These are phyloP conservation scores for Aquanectria penicillioides DNA, from an alignment of 2,329 filamentous ascomycete genomes.

Conservation along the genomic window DNA sequence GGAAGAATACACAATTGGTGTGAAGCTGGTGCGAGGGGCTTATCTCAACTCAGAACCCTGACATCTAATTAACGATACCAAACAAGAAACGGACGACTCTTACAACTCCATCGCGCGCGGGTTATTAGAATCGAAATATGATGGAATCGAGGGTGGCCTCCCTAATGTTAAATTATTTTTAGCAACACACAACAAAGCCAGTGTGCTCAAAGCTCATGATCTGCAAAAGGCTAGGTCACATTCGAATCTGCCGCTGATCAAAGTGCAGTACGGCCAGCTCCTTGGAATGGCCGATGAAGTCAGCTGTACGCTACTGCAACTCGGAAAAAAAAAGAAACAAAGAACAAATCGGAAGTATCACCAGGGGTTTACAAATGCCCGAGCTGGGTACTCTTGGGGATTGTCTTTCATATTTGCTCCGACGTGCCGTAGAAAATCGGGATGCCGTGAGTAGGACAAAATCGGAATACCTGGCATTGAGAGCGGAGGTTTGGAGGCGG, in stretches of 20 bases:
- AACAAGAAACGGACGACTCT: constrained; percentile 60
- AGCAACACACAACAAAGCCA: constrained; percentile 61
- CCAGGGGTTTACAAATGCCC: constrained; percentile 11
- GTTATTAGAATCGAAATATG: constrained; percentile 48
- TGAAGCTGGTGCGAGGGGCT: constrained; percentile 67
- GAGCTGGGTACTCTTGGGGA: constrained; percentile 6
- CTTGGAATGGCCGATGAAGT: constrained; percentile 18
- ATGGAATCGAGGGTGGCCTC: constrained; percentile 44
- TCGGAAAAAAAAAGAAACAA: not conserved
- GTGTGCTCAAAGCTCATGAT: constrained; percentile 24
- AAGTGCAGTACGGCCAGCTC: constrained; percentile 4
- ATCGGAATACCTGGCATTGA: constrained; percentile 9
- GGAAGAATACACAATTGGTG: constrained; percentile 60
- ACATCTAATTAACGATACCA: constrained; percentile 60
- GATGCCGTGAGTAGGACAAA: constrained; percentile 11
- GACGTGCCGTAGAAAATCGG: constrained; percentile 2
- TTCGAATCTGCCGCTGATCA: not conserved
- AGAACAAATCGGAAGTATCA: not conserved
- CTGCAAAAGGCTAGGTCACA: not conserved
- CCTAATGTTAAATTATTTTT: constrained; percentile 59
- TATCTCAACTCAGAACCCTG: constrained; percentile 62
- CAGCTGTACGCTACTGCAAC: constrained; percentile 4
- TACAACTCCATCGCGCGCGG: constrained; percentile 61
- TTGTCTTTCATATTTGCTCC: constrained; percentile 3
- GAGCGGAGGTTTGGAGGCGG: constrained; percentile 8